Evolutionary conservation across 257 asterid species (phyloP), one percentile per base, ranked within the genome.

Genomic region (Solanum clarkiae): DNA sequence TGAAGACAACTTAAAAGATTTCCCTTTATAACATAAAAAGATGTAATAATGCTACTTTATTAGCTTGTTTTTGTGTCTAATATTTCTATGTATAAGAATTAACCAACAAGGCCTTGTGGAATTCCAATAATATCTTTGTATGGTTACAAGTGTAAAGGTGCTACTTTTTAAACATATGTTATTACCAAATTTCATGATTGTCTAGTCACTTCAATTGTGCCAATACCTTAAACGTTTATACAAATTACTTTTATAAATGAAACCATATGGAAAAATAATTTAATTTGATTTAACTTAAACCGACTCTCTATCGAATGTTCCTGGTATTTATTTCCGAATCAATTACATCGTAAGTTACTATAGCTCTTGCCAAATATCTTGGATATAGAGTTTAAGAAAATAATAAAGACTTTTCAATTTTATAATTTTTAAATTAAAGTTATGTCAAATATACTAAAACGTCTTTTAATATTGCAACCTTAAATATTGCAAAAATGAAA

Each of bases 31-130:
- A 2, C 4, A 32, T 32, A 29, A 66, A 65, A 66, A 29, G 74
- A 29, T 66, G 47, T 29, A 59, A 66, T 15, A 66, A 66, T 55
- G 1, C 8, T 5, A 32, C 40, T 32, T 32, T 32, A 55, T 66
- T 66, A 66, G 12, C 29, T 66, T 66, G 74, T 29, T 36, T 69
- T 69, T 36, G 49, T 49, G 4, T 42, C 54, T 26, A 47, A 15
- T 59, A 53, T 62, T 42, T 77, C 47, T 7, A 26, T 63, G 88
- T 82, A 83, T 65, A 56, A 10, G 10, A 63, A 22, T 83, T 10
- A 62, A 32, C 53, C 85, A 84, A 54, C 88, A 62, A 77, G 84
- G 77, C 68, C 14, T 36, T 40, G 1, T 45, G 13, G 51, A 32
- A 32, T 1, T 82, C 22, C n/a, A 68, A 29, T 8, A 62, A 22